Percentiles rank a stretch among this genome's conserved stretches.
These are phyloP conservation scores for Pisolithus microcarpus DNA, from an alignment of 768 basidiomycete genomes.

Conservation along the genomic window DNA sequence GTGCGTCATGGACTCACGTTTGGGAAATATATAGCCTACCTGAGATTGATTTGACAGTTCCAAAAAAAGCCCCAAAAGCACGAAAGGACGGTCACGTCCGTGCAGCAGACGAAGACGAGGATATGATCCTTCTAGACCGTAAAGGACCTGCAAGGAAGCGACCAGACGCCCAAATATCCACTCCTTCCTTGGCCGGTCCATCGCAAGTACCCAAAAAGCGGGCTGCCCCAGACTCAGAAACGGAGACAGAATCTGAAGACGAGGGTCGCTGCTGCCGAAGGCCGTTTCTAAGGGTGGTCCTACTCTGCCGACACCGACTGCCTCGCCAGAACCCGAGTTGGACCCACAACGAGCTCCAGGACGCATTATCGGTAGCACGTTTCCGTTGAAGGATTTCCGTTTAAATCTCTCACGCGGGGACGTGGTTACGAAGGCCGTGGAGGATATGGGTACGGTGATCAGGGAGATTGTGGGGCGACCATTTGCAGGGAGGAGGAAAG, in stretches of 20 bases:
- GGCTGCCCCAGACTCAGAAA: slow-evolving; percentile 39
- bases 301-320: slow-evolving; percentile 46
- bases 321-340: slow-evolving; percentile 37
- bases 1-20: slow-evolving; percentile 28
- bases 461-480: slow-evolving; percentile 62
- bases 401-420: slow-evolving; percentile 66
- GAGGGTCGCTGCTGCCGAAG: slow-evolving; percentile 16
- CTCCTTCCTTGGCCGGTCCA: slow-evolving; percentile 2
- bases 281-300: slow-evolving; percentile 10
- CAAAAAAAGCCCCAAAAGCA: slow-evolving; percentile 49
- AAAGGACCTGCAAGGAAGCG: slow-evolving; percentile 17
- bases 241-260: slow-evolving; percentile 33
- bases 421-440: slow-evolving; percentile 77
- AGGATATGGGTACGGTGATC: slow-evolving; percentile 68
- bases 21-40: too few relatives aligned
- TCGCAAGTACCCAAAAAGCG: slow-evolving; percentile 14
- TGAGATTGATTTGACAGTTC: slow-evolving; percentile 34
- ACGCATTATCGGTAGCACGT: slow-evolving; percentile 66
- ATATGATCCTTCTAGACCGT: slow-evolving; percentile 49
- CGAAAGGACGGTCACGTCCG: slow-evolving; percentile 59
- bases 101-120: slow-evolving; percentile 54
- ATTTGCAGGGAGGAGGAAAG: slow-evolving; percentile 60
- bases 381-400: slow-evolving; percentile 72
- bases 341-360: slow-evolving; percentile 56
- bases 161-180: slow-evolving; percentile 8